Evolutionary conservation across 2,329 filamentous ascomycete genomes (phyloP).

Genomic region (Verticillium nonalfalfae): DNA sequence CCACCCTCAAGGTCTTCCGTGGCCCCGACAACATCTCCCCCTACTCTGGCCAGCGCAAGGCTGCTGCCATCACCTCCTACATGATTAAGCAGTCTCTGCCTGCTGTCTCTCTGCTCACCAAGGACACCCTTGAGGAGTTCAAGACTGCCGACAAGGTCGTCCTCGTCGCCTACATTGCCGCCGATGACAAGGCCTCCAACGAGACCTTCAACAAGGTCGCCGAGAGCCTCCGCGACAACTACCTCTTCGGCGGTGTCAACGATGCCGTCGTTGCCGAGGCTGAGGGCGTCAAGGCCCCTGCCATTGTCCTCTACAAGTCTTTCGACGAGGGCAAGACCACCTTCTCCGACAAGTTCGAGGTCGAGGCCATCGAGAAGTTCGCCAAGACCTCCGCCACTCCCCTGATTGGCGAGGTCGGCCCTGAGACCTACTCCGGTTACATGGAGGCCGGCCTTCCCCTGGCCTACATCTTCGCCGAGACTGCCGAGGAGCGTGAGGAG

Average conservation of each 20-base stretch:
- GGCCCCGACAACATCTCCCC: slow-evolving; percentile 73
- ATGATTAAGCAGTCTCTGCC: slow-evolving; percentile 98
- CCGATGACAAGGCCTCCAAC: slow-evolving; percentile 77
- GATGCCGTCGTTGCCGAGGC: slow-evolving; percentile 81
- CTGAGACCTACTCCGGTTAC: slow-evolving; percentile 93
- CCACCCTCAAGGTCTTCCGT: slow-evolving; percentile 98
- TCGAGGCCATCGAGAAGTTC: slow-evolving; percentile 74
- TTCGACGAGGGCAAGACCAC: slow-evolving; percentile 94
- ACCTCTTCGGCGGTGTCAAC: slow-evolving; percentile 83
- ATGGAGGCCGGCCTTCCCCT: slow-evolving; percentile 84
- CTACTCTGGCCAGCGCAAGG: slow-evolving; percentile 87
- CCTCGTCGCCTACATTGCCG: slow-evolving; percentile 78
- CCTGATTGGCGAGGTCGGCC: slow-evolving; percentile 90
- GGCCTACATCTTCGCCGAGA: slow-evolving; percentile 96
- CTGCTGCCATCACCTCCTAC: slow-evolving; percentile 70
- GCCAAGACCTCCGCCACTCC: slow-evolving; percentile 81
- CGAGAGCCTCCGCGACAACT: slow-evolving; percentile 77
- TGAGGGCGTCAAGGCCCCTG: slow-evolving; percentile 81
- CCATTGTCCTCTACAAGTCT: slow-evolving; percentile 90
- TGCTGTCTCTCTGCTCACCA: slow-evolving; percentile 75
- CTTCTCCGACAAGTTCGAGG: slow-evolving; percentile 76
- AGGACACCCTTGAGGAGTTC: slow-evolving; percentile 86
- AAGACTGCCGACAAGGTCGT: slow-evolving; percentile 98
- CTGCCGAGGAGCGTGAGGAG: slow-evolving; percentile 76
- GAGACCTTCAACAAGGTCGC: slow-evolving; percentile 73